Conservation (phyloP, 495 filamentous ascomycete genomes). For the Penicillium subrubescens region DNA sequence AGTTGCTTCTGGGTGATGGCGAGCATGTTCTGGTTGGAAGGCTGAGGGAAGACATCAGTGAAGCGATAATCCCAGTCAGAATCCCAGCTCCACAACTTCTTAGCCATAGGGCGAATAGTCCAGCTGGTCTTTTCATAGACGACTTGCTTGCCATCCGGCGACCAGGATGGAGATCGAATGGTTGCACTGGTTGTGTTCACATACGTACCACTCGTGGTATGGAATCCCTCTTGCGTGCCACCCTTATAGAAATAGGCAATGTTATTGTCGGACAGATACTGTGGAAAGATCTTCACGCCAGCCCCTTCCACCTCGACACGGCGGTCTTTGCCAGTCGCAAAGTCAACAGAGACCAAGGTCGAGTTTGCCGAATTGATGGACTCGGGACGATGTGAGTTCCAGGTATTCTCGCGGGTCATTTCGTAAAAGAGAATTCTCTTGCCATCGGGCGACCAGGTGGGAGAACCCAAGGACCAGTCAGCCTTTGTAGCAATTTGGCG, state of each 20-base stretch:
- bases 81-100: constrained; percentile 36
- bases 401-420: constrained; percentile 31
- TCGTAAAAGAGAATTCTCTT: constrained; percentile 33
- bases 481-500: constrained; percentile 18
- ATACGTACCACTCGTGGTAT: constrained; percentile 23
- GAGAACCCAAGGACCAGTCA: constrained; percentile 28
- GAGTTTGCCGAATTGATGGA: constrained; percentile 20
- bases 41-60: constrained; percentile 38
- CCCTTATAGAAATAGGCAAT: constrained; percentile 34
- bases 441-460: constrained; percentile 34
- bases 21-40: constrained; percentile 20
- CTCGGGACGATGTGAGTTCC: constrained; percentile 31
- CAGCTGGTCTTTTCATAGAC: constrained; percentile 34
- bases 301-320: constrained; percentile 16
- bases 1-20: constrained; percentile 34
- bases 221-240: constrained; percentile 21
- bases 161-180: constrained; percentile 33
- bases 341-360: constrained; percentile 27
- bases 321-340: constrained; percentile 24
- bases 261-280: constrained; percentile 22
- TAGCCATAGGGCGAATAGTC: constrained; percentile 27
- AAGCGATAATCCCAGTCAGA: constrained; percentile 39
- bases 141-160: constrained; percentile 28
- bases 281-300: constrained; percentile 31
- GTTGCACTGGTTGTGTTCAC: constrained; percentile 16